phyloP scores from a whole-genome alignment of 176 grass and related monocot genomes.

The Bolboschoenus planiculmis region DNA sequence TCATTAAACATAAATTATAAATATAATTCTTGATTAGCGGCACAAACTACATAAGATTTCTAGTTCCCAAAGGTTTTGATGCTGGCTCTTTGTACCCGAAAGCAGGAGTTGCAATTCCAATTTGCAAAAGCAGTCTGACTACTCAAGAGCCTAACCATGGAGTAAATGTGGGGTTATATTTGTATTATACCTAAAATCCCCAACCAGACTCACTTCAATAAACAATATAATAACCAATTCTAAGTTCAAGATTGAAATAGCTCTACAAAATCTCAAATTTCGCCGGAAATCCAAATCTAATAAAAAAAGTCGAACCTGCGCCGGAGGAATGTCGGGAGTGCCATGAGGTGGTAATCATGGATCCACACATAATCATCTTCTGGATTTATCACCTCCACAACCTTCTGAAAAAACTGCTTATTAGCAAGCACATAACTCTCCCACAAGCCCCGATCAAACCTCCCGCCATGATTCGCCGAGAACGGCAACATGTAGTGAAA shows the following conservation, averaged over 20 bases:
- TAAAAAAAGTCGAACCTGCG: conserved; percentile 23
- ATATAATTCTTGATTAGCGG: not conserved
- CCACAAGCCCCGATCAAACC: conserved; percentile 80
- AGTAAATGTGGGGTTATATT: not conserved
- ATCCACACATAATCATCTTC: conserved; percentile 98
- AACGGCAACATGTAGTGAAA: conserved; percentile 99
- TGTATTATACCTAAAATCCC: not conserved
- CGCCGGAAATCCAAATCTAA: not conserved
- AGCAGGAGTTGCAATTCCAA: not conserved
- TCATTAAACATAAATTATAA: not conserved
- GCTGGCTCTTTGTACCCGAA: not conserved
- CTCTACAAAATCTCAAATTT: not conserved
- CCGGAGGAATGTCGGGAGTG: conserved; percentile 88
- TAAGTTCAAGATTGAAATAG: not conserved
- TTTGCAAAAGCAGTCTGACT: not conserved
- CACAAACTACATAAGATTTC: not conserved
- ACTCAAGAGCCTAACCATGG: not conserved
- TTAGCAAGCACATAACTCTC: conserved; percentile 86
- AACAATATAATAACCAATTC: not conserved
- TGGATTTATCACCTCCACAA: conserved; percentile 88
- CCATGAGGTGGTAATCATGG: conserved; percentile 99
- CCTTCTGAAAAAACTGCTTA: conserved; percentile 87
- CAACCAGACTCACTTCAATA: not conserved
- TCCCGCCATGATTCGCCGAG: conserved; percentile 37
- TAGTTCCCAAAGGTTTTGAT: not conserved